phyloP scores from a whole-genome alignment of 345 rosid species.

The Gossypium anomalum region DNA sequence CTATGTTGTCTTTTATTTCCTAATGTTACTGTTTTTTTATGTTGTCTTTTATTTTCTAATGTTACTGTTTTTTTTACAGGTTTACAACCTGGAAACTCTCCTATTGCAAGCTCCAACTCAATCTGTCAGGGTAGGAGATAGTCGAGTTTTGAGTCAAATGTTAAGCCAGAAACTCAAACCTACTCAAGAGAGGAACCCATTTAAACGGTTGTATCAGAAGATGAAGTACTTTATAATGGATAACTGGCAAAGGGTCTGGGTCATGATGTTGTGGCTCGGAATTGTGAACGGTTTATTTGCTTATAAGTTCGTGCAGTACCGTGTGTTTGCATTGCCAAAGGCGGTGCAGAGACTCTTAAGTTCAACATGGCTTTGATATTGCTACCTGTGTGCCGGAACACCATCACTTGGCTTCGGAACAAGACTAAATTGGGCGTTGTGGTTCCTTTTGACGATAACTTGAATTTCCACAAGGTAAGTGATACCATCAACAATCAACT shows the following conservation, averaged over 20 bases:
- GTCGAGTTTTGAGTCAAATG: conserved; percentile 64
- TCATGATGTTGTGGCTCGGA: conserved; percentile 69
- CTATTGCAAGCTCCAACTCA: conserved; percentile 75
- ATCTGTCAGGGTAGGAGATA: conserved; percentile 61
- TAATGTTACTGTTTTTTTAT: not conserved
- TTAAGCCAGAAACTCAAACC: conserved; percentile 80
- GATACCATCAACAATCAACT: not conserved
- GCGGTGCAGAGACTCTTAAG: conserved; percentile 79
- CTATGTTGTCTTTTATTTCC: not conserved
- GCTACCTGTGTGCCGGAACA: conserved; percentile 77
- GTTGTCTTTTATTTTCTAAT: not conserved
- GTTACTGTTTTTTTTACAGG: conserved; percentile 30
- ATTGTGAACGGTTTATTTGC: conserved; percentile 56
- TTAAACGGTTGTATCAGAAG: conserved; percentile 35
- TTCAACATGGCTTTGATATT: conserved; percentile 88
- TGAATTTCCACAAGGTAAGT: conserved; percentile 71
- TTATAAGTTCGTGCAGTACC: conserved; percentile 65
- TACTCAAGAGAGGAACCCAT: conserved; percentile 51
- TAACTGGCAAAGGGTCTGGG: conserved; percentile 86
- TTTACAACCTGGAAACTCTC: conserved; percentile 63
- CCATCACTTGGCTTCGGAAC: conserved; percentile 89
- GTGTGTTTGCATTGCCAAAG: conserved; percentile 74
- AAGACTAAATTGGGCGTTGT: conserved; percentile 65
- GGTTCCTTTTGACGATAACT: conserved; percentile 84
- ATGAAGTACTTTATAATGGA: conserved; percentile 64